These are phyloP conservation scores for Curvularia lunata DNA, from an alignment of 2,329 filamentous ascomycete species.

Conservation along the genomic window DNA sequence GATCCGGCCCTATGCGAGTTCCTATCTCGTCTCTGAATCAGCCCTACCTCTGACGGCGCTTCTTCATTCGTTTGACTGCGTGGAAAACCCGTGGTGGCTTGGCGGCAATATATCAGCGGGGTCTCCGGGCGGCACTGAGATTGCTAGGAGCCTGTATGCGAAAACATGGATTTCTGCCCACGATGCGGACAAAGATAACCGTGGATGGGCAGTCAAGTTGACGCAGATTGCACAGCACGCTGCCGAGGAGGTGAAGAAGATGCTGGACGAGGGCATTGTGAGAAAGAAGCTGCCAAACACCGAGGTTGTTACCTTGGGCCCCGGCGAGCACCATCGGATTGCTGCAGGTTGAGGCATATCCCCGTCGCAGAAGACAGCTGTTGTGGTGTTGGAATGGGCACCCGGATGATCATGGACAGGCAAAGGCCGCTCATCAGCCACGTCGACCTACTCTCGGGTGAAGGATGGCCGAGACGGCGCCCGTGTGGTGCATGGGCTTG, in stretches of 20 bases:
- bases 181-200: slow-evolving; percentile 64
- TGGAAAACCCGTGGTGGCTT: slow-evolving; percentile 66
- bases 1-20: slow-evolving; percentile 62
- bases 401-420: background rate
- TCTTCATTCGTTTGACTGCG: slow-evolving; percentile 67
- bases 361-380: background rate
- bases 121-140: slow-evolving; percentile 63
- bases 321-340: slow-evolving; percentile 33
- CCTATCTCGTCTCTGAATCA: slow-evolving; percentile 62
- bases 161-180: slow-evolving; percentile 67
- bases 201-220: slow-evolving; percentile 59
- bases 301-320: slow-evolving; percentile 26
- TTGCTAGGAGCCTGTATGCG: slow-evolving; percentile 61
- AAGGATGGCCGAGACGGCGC: background rate
- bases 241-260: slow-evolving; percentile 38
- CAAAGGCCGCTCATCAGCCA: background rate
- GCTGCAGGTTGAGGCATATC: slow-evolving; percentile 15
- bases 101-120: slow-evolving; percentile 66
- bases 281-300: slow-evolving; percentile 21
- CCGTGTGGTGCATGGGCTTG: background rate
- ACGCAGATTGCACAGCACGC: slow-evolving; percentile 54
- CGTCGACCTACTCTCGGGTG: background rate
- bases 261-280: slow-evolving; percentile 30
- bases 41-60: slow-evolving; percentile 69
- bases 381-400: background rate